Base-by-base conservation (phyloP, 2,329 filamentous ascomycete genomes). In the Sporothrix inflata region DNA sequence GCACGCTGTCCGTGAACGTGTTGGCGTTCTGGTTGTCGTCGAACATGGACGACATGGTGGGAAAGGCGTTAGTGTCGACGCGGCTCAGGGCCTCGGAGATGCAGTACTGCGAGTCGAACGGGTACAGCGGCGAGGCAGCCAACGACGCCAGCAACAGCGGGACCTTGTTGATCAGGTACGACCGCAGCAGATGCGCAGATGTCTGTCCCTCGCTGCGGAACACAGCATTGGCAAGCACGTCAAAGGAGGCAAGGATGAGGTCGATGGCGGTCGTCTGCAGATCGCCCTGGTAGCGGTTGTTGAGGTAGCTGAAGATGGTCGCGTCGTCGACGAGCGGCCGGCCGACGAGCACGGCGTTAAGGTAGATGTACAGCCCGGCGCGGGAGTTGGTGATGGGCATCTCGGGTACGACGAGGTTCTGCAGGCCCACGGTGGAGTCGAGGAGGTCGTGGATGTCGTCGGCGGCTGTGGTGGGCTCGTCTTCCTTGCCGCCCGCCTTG, bases 201-300 rank as follows among this genome's bases (percentile, higher is more conserved):
- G 85, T 85, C 55, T 82, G 82, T 0, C 84, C 84, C 74, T 89
- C 86, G 57, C 85, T 86, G 6, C 86, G 89, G 76, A 96, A 93
- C 74, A 95, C 92, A 5, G 92, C 92, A 77, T 97, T 97, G 47
- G 94, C 92, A 19, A 99, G 85, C 5, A 97, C 87, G 77, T 98
- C 94, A 78, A 99, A 98, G 0, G 94, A 91, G 1, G 94, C 93
- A 11, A 95, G 87, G 55, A 98, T 92, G 1, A 98, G 85, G 77
- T 98, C 94, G 70, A 94, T 89, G 0, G 92, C 89, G 60, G 94
- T 90, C 14, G 88, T 87, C 80, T 95, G 92, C 55, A 92, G 86
- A 77, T 97, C 92, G 51, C 91, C 92, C 87, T 72, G 51, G 78
- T 97, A 98, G 79, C 94, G 88, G 76, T 94, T 93, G 77, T 94